Conservation (phyloP, 495 filamentous ascomycete genomes). For the Astrothelium subdiscretum region DNA sequence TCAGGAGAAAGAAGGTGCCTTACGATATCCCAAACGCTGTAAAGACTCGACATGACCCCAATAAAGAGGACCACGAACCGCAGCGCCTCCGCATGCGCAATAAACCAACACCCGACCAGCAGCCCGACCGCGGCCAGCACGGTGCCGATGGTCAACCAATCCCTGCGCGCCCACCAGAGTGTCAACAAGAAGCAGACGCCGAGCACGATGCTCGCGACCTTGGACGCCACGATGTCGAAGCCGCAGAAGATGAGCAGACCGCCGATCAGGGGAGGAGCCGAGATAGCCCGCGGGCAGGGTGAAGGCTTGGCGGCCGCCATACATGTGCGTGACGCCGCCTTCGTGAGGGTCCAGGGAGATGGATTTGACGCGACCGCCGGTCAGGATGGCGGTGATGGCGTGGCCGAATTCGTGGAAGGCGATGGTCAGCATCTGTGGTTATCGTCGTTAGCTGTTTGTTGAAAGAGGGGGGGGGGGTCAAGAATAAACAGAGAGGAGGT, state of each 20-base stretch:
- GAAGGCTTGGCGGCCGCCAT: constrained; percentile 59
- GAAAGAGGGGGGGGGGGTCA: not conserved
- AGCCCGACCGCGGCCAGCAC: constrained; percentile 57
- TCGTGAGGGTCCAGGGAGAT: constrained; percentile 59
- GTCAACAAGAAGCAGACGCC: constrained; percentile 65
- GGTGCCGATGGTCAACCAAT: constrained; percentile 65
- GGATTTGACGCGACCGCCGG: constrained; percentile 61
- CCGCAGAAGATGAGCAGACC: constrained; percentile 69
- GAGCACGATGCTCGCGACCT: constrained; percentile 59
- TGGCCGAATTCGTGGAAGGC: constrained; percentile 78
- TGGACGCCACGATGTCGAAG: constrained; percentile 69
- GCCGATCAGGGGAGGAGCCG: constrained; percentile 62
- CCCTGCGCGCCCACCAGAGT: constrained; percentile 66
- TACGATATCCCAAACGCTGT: constrained; percentile 73
- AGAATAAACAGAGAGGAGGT: not conserved
- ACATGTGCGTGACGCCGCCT: constrained; percentile 67
- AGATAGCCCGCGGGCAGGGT: constrained; percentile 70
- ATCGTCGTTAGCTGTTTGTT: constrained; percentile 1
- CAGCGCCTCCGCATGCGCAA: constrained; percentile 59
- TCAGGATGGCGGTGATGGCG: constrained; percentile 59
- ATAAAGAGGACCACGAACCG: constrained; percentile 71
- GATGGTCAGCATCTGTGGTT: constrained; percentile 67
- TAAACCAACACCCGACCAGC: constrained; percentile 69
- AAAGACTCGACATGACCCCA: constrained; percentile 65
- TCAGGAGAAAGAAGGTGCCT: constrained; percentile 4